A percentile compares a stretch with the other conserved stretches of the same genome.
Conservation (phyloP, 768 basidiomycete species). For the Rhodosporidiobolus sp. region DNA sequence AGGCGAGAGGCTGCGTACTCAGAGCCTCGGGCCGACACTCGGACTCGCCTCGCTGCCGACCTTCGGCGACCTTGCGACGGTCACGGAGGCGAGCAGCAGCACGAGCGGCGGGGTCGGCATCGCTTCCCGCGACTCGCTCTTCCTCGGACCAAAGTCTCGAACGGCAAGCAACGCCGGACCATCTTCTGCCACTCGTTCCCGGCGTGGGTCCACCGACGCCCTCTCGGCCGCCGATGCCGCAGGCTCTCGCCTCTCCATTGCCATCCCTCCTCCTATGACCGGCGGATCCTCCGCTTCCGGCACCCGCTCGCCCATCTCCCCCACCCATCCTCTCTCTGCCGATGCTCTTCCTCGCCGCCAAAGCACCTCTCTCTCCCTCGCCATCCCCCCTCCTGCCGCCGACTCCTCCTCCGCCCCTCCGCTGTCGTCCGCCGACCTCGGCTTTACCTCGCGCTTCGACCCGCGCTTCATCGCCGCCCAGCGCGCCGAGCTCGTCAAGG, state of each 20-base stretch:
- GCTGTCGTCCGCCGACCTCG: slow-evolving; percentile 1
- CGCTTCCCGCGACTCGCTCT: slow-evolving; percentile 19
- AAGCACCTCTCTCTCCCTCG: not conserved
- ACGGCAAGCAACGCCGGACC: not conserved
- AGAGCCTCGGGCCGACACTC: not conserved
- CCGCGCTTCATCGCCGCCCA: slow-evolving; percentile 25
- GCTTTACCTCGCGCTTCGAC: slow-evolving; percentile 36
- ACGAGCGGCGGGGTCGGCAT: not conserved
- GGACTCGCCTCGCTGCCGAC: not conserved
- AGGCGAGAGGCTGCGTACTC: not conserved
- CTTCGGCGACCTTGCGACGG: slow-evolving; percentile 5
- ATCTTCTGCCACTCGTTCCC: not conserved
- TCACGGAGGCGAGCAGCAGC: not conserved
- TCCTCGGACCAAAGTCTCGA: not conserved
- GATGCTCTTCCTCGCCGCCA: not conserved
- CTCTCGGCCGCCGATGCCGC: not conserved
- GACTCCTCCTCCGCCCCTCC: not conserved
- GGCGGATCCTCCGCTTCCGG: not conserved
- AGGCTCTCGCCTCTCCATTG: slow-evolving; percentile 6
- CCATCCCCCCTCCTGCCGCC: not conserved
- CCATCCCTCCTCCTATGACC: not conserved
- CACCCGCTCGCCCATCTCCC: not conserved
- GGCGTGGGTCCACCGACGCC: not conserved
- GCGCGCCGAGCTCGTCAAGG: slow-evolving; percentile 20
- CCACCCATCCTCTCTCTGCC: not conserved